phyloP scores from a whole-genome alignment of 2,329 filamentous ascomycete genomes.

The Coleophoma eucalyptorum region DNA sequence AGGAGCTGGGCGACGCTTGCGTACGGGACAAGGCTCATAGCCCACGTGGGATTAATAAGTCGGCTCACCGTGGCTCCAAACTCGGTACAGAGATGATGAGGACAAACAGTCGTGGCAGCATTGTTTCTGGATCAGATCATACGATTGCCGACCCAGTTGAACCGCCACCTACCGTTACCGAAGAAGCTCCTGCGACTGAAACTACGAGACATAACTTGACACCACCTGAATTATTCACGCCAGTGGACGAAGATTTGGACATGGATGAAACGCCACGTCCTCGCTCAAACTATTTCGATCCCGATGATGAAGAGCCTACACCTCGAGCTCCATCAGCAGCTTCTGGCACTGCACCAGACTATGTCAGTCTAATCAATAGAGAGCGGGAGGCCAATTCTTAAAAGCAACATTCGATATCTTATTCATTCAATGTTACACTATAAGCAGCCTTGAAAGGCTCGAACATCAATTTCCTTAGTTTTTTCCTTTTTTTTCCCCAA shows the following conservation, averaged over 20 bases:
- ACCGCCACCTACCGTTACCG: constrained; percentile 21
- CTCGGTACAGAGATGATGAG: constrained; percentile 97
- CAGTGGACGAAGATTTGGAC: constrained; percentile 18
- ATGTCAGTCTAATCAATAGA: neutral
- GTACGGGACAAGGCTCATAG: constrained; percentile 27
- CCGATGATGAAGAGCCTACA: constrained; percentile 22
- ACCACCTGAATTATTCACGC: constrained; percentile 20
- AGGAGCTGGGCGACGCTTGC: constrained; percentile 67
- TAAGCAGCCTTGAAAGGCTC: neutral
- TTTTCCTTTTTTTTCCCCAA: constrained; percentile 3
- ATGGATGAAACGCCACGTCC: constrained; percentile 23
- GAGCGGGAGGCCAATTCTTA: neutral
- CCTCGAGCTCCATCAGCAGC: constrained; percentile 14
- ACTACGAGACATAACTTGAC: constrained; percentile 20
- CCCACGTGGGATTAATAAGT: constrained; percentile 48
- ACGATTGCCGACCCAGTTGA: constrained; percentile 17
- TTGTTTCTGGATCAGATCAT: constrained; percentile 33
- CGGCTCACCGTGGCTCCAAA: constrained; percentile 73
- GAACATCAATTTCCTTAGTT: neutral
- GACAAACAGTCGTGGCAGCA: constrained; percentile 88
- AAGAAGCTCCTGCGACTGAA: constrained; percentile 20
- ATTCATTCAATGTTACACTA: neutral
- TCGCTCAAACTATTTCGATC: constrained; percentile 8
- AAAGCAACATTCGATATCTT: neutral
- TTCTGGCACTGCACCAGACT: neutral